Percentiles rank a stretch among this genome's conserved stretches.
These are phyloP conservation scores for Urochloa ruziziensis DNA, from an alignment of 176 grass and related monocot genomes.

Conservation along the genomic window DNA sequence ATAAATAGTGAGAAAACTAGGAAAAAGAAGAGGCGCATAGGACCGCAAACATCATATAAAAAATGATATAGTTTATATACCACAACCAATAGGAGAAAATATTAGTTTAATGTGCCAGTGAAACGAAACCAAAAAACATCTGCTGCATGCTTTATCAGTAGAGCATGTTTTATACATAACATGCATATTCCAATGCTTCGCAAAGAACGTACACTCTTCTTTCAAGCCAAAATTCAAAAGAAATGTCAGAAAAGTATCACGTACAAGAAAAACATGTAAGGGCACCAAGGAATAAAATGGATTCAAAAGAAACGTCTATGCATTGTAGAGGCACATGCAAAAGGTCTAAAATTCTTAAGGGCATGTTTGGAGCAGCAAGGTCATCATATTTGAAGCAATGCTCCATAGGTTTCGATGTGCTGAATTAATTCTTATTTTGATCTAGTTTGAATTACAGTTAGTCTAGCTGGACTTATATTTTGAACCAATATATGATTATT, in stretches of 20 bases:
- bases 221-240: not conserved
- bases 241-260: too few relatives aligned
- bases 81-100: not conserved
- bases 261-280: too few relatives aligned
- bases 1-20: too few relatives aligned
- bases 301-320: not conserved
- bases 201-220: not conserved
- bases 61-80: not conserved
- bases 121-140: too few relatives aligned
- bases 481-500: not conserved
- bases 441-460: not conserved
- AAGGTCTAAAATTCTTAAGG: not conserved
- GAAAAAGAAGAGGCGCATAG: too few relatives aligned
- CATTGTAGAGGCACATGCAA: not conserved
- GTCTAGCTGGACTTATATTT: not conserved
- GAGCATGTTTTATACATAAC: not conserved
- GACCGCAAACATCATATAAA: not conserved
- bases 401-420: not conserved
- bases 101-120: not conserved
- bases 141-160: not conserved
- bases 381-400: not conserved
- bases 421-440: not conserved
- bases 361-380: too few relatives aligned
- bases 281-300: too few relatives aligned
- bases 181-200: not conserved